Evolutionary conservation across 1,139 yeast species (phyloP), one percentile per base, ranked within the genome.

Genomic region (Candida sanyaensis): DNA sequence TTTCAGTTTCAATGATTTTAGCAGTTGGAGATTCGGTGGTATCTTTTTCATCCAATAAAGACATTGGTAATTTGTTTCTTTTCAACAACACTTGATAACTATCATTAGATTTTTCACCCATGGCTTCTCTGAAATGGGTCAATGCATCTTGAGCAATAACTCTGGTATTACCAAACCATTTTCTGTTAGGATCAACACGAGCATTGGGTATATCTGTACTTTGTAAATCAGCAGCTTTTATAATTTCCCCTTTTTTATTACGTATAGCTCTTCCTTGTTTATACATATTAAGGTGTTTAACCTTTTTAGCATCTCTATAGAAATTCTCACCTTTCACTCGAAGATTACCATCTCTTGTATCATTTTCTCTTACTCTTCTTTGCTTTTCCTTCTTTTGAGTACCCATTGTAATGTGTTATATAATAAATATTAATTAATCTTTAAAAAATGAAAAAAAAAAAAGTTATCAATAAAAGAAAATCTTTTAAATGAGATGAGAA

Each of bases 161-260:
- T 62, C 99, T 82, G 27, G 99, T 91, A 69, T 91, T 93, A 46
- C 97, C 97, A 64, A 93, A 95, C 99, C 99, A 93, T 62, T 93
- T 83, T 65, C 96, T 82, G 66, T 93, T 92, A 5, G 99, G 99
- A 63, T 90, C 97, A 41, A 93, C 96, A 56, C 99, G 78, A 1
- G 98, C 99, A 54, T 78, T 83, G 17, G 98, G 98, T 31, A 89
- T 78, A 55, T 91, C 95, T 3, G 91, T 84, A 56, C 89, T 86
- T 66, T 93, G 99, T 52, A 92, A 80, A 34, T 83, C 86, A 17
- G 98, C 98, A 41, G 96, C 97, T 62, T 81, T 78, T 46, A 90
- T 78, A 50, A 92, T 79, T 38, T 91, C 97, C 61, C 99, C 99
- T 52, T 81, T 78, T 46, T 91, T 90, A 66, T 91, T 90, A 57